Conservation (phyloP, 2,329 filamentous ascomycete species). For the Daldinia sp. region DNA sequence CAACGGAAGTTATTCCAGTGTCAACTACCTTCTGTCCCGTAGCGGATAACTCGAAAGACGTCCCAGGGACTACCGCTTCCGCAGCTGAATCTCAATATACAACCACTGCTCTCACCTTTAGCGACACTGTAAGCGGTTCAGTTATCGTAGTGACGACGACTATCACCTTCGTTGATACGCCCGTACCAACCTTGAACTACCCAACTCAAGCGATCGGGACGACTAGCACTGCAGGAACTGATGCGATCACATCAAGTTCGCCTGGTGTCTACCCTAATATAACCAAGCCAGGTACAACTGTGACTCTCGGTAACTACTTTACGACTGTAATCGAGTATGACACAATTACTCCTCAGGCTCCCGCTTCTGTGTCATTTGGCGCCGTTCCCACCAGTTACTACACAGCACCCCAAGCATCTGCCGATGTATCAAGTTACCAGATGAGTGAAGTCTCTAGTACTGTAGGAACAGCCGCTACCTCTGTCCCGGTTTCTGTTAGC, state of each 20-base stretch:
- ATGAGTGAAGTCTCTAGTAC: conserved; percentile 40
- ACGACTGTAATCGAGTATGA: conserved; percentile 42
- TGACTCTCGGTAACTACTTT: conserved; percentile 42
- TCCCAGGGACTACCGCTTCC: conserved; percentile 8
- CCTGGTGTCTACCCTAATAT: conserved; percentile 14
- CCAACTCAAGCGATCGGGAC: conserved; percentile 19
- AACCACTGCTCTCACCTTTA: conserved; percentile 38
- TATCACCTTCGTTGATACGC: conserved; percentile 42
- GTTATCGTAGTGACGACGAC: conserved; percentile 40
- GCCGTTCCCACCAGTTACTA: conserved; percentile 36
- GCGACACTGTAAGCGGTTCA: conserved; percentile 40
- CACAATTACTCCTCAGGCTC: conserved; percentile 33
- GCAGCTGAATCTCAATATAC: conserved; percentile 28
- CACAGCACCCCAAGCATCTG: conserved; percentile 24
- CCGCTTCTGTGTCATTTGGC: conserved; percentile 33
- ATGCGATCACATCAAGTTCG: conserved; percentile 14
- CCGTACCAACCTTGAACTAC: conserved; percentile 27
- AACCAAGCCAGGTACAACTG: conserved; percentile 37
- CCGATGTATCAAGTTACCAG: conserved; percentile 42
- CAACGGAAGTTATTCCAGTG: conserved; percentile 42
- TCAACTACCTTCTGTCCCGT: conserved; percentile 46
- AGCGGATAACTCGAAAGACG: conserved; percentile 22
- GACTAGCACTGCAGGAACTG: conserved; percentile 25
- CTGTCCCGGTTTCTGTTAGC: conserved; percentile 14
- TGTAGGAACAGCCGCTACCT: conserved; percentile 21